Base-by-base conservation (phyloP, 225 moss, liverwort and hornwort species). In the Anthoceros angustus region DNA sequence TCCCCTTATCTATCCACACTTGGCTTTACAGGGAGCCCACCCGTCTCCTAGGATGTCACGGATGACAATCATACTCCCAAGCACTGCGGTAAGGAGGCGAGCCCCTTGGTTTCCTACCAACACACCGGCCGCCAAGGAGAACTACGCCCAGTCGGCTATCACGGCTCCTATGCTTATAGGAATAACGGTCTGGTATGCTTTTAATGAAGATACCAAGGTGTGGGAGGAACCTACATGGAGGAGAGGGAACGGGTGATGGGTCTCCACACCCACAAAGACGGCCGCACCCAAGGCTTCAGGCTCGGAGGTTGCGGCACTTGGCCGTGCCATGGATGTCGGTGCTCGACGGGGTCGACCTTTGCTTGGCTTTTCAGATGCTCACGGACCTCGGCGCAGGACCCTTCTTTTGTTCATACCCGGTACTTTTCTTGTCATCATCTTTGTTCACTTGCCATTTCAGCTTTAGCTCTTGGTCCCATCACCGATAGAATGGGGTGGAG, bases 1-100 rank as follows among this genome's bases (percentile, higher is more conserved):
- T 16, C n/a, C 16, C 45, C 45, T 16, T 16, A 2, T 5, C 11
- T 46, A 11, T 46, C 45, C 6, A n/a, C 45, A 46, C 12, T 46
- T 46, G n/a, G 45, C 45, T 11, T 16, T 46, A 46, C 45, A 46
- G 6, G 45, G 45, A 46, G 11, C 45, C 45, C 11, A 46, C 45
- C 11, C 12, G 11, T 11, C 11, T 11, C 12, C 12, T 46, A 6
- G 6, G 16, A 11, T 46, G 16, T 46, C 12, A 25, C 61, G 61
- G 72, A 72, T 72, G 11, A 0, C 8, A 8, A 62, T 7, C 66
- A 26, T 20, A 61, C 72, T 32, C 25, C n/a, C 5, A 25, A 46
- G 8, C 26, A n/a, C n/a, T n/a, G n/a, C 26, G 12, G n/a, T 70
- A 39, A 62, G 42, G 69, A 62, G 9, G 2, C n/a, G 20, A 23